Percentiles rank a stretch among this genome's conserved stretches.
Evolutionary conservation across 495 filamentous ascomycete species (phyloP).

Genomic region (Glutinoglossum americanum): DNA sequence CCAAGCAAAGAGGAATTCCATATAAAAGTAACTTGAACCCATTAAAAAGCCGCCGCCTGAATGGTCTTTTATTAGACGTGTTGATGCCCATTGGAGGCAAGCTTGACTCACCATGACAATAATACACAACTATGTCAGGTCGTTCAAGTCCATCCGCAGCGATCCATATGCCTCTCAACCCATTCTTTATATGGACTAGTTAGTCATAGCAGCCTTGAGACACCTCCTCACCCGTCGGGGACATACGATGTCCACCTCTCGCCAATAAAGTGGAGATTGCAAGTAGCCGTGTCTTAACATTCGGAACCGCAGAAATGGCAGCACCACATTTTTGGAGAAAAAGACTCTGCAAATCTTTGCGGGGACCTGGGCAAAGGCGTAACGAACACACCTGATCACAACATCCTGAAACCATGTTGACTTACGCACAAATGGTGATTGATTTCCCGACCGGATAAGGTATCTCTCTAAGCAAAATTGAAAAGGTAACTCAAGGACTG

Average conservation of each 20-base stretch:
- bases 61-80: background rate
- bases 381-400: constrained; percentile 50
- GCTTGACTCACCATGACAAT: constrained; percentile 36
- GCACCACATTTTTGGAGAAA: constrained; percentile 45
- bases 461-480: constrained; percentile 35
- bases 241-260: constrained; percentile 30
- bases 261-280: constrained; percentile 36
- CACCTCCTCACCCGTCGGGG: background rate
- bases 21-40: constrained; percentile 59
- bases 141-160: constrained; percentile 24
- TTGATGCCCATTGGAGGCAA: background rate
- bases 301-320: constrained; percentile 52
- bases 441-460: constrained; percentile 21
- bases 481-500: constrained; percentile 35
- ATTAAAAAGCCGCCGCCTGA: constrained; percentile 54
- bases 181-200: constrained; percentile 8
- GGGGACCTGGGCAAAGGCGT: constrained; percentile 49
- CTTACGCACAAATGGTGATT: constrained; percentile 37
- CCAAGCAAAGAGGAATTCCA: constrained; percentile 56
- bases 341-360: constrained; percentile 46
- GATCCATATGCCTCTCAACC: constrained; percentile 40
- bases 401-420: constrained; percentile 51
- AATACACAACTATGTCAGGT: constrained; percentile 52
- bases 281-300: constrained; percentile 47
- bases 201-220: constrained; percentile 8